Evolutionary conservation across 1,139 yeast genomes (phyloP), one percentile per base, ranked within the genome.

Genomic region (Chernovozyma sophiae-reginae): DNA sequence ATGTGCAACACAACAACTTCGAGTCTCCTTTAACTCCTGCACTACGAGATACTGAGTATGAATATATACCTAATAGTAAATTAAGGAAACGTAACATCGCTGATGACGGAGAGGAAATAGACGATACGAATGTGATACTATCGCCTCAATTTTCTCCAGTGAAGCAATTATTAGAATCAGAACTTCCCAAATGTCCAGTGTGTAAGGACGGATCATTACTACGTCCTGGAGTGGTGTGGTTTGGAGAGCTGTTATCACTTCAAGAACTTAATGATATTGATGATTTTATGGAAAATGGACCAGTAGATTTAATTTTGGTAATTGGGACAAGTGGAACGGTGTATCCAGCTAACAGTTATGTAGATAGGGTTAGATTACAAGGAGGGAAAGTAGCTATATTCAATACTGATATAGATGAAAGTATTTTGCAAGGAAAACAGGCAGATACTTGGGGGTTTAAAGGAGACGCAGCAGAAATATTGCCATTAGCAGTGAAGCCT

Each of bases 161-260:
- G 2, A 66, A 69, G 17, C 60, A 62, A 16, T 58, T 85, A 2
- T 61, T 66, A 1, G 72, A 65, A 34, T 54, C 60, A 2, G 79
- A 79, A 2, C 65, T 86, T n/a, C 96, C 96, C 1, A 69, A 56
- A 32, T 89, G 97, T 53, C 95, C 96, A 0, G 61, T 63, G 8
- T 87, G 97, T 52, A 56, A 64, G 11, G 60, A 48, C 23, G 53
- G 47, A 3, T 51, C 57, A 23, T 55, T 85, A 17, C 58, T 87
- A 39, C 67, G 96, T 20, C 96, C 97, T 0, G 96, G 94, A 0
- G 94, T 89, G 4, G 92, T 86, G 3, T 87, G 96, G 96, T 86
- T 83, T 60, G 96, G 96, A 4, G 97, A 87, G 56, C 72, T 87
- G 10, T 61, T 87, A 33, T 86, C 95, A 1, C 58, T 85, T 40